Conservation (phyloP, 768 basidiomycete genomes). For the Podaxis sp. region DNA sequence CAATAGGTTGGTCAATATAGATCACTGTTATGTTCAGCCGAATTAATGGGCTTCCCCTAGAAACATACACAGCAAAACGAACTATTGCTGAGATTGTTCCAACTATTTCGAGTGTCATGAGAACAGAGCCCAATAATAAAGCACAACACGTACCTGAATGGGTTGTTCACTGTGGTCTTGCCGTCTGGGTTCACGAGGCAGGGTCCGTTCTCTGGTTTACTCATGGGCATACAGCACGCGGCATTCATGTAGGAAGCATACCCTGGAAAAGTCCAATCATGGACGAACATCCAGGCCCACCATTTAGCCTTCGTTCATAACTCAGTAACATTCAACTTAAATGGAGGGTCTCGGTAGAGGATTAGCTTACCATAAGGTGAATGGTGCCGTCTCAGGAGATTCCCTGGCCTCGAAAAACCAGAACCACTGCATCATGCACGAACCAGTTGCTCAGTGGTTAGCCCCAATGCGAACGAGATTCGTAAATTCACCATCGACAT, state of each 20-base stretch:
- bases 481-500: conserved; percentile 51
- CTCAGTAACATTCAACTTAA: neutral
- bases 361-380: conserved; percentile 52
- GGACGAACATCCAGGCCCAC: conserved; percentile 57
- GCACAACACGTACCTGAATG: conserved; percentile 43
- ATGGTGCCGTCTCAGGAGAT: conserved; percentile 56
- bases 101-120: conserved; percentile 32
- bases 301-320: conserved; percentile 43
- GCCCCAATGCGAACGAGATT: neutral
- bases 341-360: conserved; percentile 26
- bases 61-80: conserved; percentile 17
- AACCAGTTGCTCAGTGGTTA: neutral
- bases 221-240: conserved; percentile 41
- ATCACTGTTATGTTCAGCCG: conserved; percentile 26
- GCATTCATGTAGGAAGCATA: conserved; percentile 61
- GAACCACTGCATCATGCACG: conserved; percentile 38
- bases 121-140: neutral
- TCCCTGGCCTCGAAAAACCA: conserved; percentile 70
- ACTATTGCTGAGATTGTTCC: conserved; percentile 72
- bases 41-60: neutral
- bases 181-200: conserved; percentile 57
- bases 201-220: conserved; percentile 54
- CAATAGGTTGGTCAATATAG: conserved; percentile 65
- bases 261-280: conserved; percentile 61
- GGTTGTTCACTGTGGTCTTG: conserved; percentile 51